A percentile compares a stretch with the other conserved stretches of the same genome.
These are phyloP conservation scores for Nepenthes gracilis DNA, from an alignment of 148 eudicot genomes.

Conservation along the genomic window DNA sequence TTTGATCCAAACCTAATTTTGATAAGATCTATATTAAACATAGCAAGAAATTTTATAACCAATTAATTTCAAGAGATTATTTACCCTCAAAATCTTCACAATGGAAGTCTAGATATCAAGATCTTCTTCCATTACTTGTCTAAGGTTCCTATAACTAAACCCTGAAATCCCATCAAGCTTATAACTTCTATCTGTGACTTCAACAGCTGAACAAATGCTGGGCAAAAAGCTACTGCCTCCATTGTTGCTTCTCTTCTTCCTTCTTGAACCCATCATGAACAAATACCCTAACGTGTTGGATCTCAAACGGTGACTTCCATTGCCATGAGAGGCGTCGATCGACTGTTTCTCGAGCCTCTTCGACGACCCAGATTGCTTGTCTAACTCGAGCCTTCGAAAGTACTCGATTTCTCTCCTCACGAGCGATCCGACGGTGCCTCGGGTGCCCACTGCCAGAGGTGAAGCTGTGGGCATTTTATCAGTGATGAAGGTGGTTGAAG, in stretches of 20 bases:
- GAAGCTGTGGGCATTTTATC: constrained; percentile 35
- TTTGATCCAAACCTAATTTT: too few species aligned
- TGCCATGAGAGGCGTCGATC: background rate
- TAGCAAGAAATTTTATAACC: too few species aligned
- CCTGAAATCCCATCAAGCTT: constrained; percentile 31
- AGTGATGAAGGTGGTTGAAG: constrained; percentile 19
- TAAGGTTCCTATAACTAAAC: constrained; percentile 54
- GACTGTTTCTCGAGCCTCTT: constrained; percentile 18
- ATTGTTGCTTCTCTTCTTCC: constrained; percentile 20
- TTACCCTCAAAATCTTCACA: too few species aligned
- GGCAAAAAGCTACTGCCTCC: constrained; percentile 29
- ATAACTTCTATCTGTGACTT: constrained; percentile 39
- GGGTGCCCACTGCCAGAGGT: constrained; percentile 36
- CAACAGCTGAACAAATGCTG: constrained; percentile 57
- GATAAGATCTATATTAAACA: too few species aligned
- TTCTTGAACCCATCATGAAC: constrained; percentile 32
- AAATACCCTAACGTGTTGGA: constrained; percentile 29
- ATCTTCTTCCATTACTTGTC: constrained; percentile 22
- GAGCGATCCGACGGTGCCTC: constrained; percentile 13
- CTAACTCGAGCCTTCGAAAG: constrained; percentile 20
- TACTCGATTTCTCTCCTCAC: constrained; percentile 12
- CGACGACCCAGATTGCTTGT: constrained; percentile 5
- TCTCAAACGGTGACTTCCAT: background rate
- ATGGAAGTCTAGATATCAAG: too few species aligned
- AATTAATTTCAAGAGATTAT: too few species aligned